Percentiles rank a stretch among this genome's conserved stretches.
These are phyloP conservation scores for Posidonia oceanica DNA, from an alignment of 116 monocot species.

Conservation along the genomic window DNA sequence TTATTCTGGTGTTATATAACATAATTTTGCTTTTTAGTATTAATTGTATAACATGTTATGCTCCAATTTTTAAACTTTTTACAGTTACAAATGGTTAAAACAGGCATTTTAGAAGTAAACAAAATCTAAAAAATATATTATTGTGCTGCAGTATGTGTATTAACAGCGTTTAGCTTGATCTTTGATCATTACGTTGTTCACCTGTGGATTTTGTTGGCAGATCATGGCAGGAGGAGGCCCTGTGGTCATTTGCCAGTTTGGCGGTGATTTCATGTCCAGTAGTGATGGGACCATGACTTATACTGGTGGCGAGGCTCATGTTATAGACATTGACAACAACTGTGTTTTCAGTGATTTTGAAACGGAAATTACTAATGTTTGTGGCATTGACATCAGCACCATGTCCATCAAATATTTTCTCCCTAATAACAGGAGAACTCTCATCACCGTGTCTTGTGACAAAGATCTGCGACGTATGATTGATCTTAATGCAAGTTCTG, in stretches of 20 bases:
- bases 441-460: slow-evolving; percentile 32
- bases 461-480: slow-evolving; percentile 37
- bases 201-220: no score
- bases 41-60: no score
- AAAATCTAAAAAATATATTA: no score
- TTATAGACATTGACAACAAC: slow-evolving; percentile 12
- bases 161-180: no score
- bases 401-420: slow-evolving; percentile 36
- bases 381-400: slow-evolving; percentile 7
- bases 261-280: slow-evolving; percentile 19
- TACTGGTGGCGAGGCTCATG: slow-evolving; percentile 32
- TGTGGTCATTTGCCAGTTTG: slow-evolving; percentile 35
- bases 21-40: no score
- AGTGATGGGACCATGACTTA: slow-evolving; percentile 24
- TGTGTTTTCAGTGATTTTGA: slow-evolving; percentile 24
- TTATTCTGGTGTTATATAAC: no score
- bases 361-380: slow-evolving; percentile 18
- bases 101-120: no score
- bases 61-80: no score
- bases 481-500: slow-evolving; percentile 20
- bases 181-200: no score
- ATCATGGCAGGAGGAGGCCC: slow-evolving; percentile 13
- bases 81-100: no score
- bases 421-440: slow-evolving; percentile 25
- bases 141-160: no score